Base-by-base conservation (phyloP, 805 yeast genomes). In the Pichia californica region DNA sequence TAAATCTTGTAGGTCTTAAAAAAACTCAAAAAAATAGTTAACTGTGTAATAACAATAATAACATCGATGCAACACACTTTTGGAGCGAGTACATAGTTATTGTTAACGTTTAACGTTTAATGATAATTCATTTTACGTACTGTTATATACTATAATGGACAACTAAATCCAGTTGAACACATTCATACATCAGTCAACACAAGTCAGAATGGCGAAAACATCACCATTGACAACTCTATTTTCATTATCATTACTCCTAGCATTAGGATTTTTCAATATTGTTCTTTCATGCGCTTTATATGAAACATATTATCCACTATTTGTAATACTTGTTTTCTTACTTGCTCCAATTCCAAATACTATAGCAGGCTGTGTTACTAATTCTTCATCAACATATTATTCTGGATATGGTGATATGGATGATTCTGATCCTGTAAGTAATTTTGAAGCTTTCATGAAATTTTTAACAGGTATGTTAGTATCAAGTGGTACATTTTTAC, bases 281-380 rank as follows among this genome's bases (percentile, higher is more conserved):
- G 83, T 91, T 25, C 70, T 93, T 31, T 84, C 95, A 42, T 88
- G 96, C 53, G 91, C 91, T 4, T 70, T 93, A 20, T 87, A 75
- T 66, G 79, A 83, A 45, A 89, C 88, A 63, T 93, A 96, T 89
- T 79, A 82, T 53, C 97, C 99, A 36, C 71, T 91, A 51, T 76
- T 81, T 36, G 93, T 84, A 52, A 64, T 64, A 4, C 53, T 48
- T 5, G 52, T 64, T 7, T 64, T 63, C 42, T 49, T 64, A 19
- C 18, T 61, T n/a, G 68, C 68, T 1, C 67, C 68, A 13, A 44
- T 64, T n/a, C 68, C 68, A 16, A 63, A 64, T 41, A 50, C 61
- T 6, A 26, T 64, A 3, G 52, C 60, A 7, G 49, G 50, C 20
- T 54, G 52, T 29, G 41, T 51, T 51, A 26, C n/a, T 6, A 36